These are phyloP conservation scores for Candida dendrica DNA, from an alignment of 805 yeast species.

Conservation along the genomic window DNA sequence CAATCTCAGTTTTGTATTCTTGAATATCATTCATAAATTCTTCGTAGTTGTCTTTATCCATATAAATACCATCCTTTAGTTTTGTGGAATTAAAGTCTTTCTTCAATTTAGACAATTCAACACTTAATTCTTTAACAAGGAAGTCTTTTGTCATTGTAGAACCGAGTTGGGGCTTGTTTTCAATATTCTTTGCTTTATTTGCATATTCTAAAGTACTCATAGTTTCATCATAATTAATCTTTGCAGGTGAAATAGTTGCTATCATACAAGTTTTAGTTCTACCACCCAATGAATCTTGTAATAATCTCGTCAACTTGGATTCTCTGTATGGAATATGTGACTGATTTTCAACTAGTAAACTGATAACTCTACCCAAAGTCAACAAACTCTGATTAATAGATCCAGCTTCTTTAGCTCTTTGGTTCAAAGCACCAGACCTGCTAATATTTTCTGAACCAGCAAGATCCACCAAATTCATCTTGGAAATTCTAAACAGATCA, in stretches of 20 bases:
- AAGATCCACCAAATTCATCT: constrained; percentile 83
- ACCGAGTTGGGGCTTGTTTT: constrained; percentile 63
- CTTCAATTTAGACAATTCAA: constrained; percentile 40
- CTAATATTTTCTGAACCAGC: constrained; percentile 93
- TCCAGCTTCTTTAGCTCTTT: constrained; percentile 90
- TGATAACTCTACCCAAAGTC: constrained; percentile 85
- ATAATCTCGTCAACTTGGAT: constrained; percentile 64
- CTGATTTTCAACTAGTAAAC: constrained; percentile 54
- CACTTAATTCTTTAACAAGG: constrained; percentile 40
- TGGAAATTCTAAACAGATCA: constrained; percentile 49
- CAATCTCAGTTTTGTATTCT: constrained; percentile 41
- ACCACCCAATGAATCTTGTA: constrained; percentile 84
- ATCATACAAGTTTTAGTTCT: constrained; percentile 79
- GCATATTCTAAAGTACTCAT: constrained; percentile 84
- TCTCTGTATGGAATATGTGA: constrained; percentile 82
- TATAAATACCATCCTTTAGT: constrained; percentile 55
- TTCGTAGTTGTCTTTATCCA: constrained; percentile 55
- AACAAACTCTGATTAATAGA: constrained; percentile 83
- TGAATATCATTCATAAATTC: constrained; percentile 41
- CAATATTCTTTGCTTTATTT: constrained; percentile 74
- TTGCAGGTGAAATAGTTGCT: constrained; percentile 84
- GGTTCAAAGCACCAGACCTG: constrained; percentile 80
- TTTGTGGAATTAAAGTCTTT: constrained; percentile 58
- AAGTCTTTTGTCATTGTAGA: constrained; percentile 44
- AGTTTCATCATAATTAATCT: constrained; percentile 71